phyloP scores from a whole-genome alignment of 2,329 filamentous ascomycete species.

The Fusarium burgessii region DNA sequence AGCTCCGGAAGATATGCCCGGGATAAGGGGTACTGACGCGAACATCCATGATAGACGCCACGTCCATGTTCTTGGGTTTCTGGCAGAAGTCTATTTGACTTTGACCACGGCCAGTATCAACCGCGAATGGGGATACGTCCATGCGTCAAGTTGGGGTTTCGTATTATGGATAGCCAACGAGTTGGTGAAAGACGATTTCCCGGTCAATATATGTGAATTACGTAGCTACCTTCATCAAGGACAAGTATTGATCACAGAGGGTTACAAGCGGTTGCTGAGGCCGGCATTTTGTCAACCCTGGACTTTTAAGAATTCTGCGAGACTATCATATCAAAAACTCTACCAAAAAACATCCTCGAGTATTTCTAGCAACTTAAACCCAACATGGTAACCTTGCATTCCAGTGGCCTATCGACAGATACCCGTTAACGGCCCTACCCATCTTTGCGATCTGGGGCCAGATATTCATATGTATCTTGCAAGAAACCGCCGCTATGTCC shows the following conservation, averaged over 20 bases:
- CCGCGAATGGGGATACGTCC: neutral
- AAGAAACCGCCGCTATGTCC: conserved; percentile 1
- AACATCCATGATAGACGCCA: conserved; percentile 10
- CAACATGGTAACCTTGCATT: conserved; percentile 3
- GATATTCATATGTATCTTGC: conserved; percentile 1
- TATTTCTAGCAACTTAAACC: neutral
- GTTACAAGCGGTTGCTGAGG: neutral
- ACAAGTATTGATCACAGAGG: neutral
- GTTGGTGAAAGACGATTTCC: neutral
- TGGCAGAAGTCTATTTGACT: neutral
- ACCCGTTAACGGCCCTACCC: conserved; percentile 2
- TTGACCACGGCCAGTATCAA: neutral
- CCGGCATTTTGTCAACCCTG: neutral
- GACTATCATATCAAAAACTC: conserved; percentile 5
- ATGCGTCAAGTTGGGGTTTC: neutral
- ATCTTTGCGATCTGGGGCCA: conserved; percentile 3
- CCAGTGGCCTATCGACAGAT: conserved; percentile 1
- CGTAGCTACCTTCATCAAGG: neutral
- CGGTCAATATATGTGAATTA: neutral
- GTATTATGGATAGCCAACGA: neutral
- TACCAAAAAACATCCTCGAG: too few relatives aligned
- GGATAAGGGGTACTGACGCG: neutral
- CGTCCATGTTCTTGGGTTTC: conserved; percentile 34
- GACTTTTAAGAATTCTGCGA: neutral
- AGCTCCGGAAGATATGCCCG: conserved; percentile 27